Evolutionary conservation across 2,329 filamentous ascomycete species (phyloP).

Genomic region (Fusarium veterinarium): DNA sequence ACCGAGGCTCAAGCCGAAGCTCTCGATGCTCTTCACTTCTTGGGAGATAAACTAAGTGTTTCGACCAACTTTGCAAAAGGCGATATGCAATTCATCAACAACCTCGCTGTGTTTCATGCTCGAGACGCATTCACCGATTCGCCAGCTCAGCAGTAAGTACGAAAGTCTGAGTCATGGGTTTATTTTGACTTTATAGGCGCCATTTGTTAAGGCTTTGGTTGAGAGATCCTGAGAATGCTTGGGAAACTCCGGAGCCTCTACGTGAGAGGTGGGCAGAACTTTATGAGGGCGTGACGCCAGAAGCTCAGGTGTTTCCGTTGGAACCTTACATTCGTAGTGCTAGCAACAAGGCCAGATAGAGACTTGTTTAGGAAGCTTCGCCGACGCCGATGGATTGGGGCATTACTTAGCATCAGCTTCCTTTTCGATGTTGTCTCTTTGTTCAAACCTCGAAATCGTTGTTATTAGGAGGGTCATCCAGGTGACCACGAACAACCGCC

Average conservation of each 20-base stretch:
- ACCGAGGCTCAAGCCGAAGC: conserved; percentile 63
- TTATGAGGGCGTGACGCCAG: conserved; percentile 15
- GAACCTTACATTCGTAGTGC: conserved; percentile 33
- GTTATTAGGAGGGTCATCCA: not conserved
- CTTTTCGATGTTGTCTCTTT: not conserved
- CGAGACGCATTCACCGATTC: conserved; percentile 56
- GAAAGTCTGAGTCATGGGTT: too few species aligned
- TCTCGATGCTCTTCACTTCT: conserved; percentile 61
- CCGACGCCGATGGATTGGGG: rapidly evolving
- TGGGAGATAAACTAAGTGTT: conserved; percentile 57
- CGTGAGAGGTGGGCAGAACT: conserved; percentile 23
- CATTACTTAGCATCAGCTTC: rapidly evolving
- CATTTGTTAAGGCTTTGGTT: conserved; percentile 62
- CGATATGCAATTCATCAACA: conserved; percentile 67
- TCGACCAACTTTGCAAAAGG: conserved; percentile 59
- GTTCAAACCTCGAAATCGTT: not conserved
- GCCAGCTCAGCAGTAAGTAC: conserved; percentile 17
- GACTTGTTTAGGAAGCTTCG: rapidly evolving
- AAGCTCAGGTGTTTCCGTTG: conserved; percentile 21
- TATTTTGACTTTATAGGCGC: conserved; percentile 32
- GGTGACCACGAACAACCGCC: not conserved
- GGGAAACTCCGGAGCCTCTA: conserved; percentile 47
- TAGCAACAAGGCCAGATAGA: conserved; percentile 18
- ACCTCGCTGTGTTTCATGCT: conserved; percentile 64
- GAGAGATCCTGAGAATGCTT: conserved; percentile 59